These are phyloP conservation scores for Daldinia sp. DNA, from an alignment of 2,329 filamentous ascomycete species.

Conservation along the genomic window DNA sequence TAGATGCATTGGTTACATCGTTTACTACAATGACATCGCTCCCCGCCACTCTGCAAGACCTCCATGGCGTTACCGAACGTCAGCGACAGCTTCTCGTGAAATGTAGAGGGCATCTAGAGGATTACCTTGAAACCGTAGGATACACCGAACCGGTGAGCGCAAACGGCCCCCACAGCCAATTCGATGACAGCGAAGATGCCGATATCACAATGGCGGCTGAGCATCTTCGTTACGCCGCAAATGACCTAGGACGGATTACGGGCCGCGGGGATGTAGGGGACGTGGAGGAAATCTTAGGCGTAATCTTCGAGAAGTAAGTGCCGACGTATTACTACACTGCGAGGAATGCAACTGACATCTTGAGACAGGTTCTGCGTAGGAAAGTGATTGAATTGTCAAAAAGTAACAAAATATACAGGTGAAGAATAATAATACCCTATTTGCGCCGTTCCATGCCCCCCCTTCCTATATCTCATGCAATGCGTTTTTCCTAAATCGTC, in stretches of 20 bases:
- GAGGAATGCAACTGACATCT: slow-evolving; percentile 27
- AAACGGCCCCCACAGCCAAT: slow-evolving; percentile 48
- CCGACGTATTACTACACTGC: slow-evolving; percentile 19
- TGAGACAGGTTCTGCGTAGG: slow-evolving; percentile 66
- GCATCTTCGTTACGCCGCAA: slow-evolving; percentile 83
- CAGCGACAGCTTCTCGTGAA: slow-evolving; percentile 83
- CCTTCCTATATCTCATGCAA: slow-evolving; percentile 10
- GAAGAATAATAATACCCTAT: slow-evolving; percentile 19
- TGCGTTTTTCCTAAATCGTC: slow-evolving; percentile 30
- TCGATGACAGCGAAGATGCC: slow-evolving; percentile 60
- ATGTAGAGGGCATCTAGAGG: slow-evolving; percentile 77
- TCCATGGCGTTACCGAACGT: slow-evolving; percentile 89
- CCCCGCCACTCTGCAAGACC: slow-evolving; percentile 79
- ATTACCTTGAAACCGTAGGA: slow-evolving; percentile 74
- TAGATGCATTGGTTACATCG: slow-evolving; percentile 72
- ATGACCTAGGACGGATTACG: slow-evolving; percentile 86
- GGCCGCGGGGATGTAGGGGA: slow-evolving; percentile 87
- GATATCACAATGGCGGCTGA: slow-evolving; percentile 94
- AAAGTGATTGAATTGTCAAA: slow-evolving; percentile 55
- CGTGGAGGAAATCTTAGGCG: slow-evolving; percentile 94
- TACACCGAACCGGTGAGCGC: slow-evolving; percentile 36
- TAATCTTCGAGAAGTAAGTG: slow-evolving; percentile 96
- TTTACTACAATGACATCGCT: slow-evolving; percentile 80
- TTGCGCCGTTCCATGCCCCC: slow-evolving; percentile 10
- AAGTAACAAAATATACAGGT: slow-evolving; percentile 5